Base-by-base conservation (phyloP, 495 filamentous ascomycete species). In the Annulohypoxylon moriforme region DNA sequence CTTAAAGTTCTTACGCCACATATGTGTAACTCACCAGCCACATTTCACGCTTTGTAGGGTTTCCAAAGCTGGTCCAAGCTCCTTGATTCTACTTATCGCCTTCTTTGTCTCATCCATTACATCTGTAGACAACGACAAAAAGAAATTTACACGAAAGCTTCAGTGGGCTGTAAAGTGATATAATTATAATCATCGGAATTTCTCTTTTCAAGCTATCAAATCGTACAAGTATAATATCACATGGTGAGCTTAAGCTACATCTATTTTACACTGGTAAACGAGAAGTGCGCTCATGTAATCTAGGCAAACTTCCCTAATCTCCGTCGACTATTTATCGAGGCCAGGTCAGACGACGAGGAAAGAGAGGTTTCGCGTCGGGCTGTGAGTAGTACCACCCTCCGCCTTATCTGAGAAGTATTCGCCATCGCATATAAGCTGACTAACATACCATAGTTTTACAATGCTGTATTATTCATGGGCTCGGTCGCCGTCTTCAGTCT, bases 271-370 rank as follows among this genome's bases (percentile, higher is more conserved):
- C 27, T 6, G 24, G 20, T n/a, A 27, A 27, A 33, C 27, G 11
- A 34, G 50, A 20, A 57, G 6, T 18, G 50, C 20, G 10, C 13
- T 50, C 4, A 52, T 52, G 13, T n/a, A 29, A 53, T 11, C 8
- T 27, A 92, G 93, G 92, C 91, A 69, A 96, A 92, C 80, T 90
- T 99, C 55, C 96, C 96, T 44, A 99, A 99, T 78, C 87, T 99
- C 38, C 91, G 96, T 47, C 94, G 96, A 25, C 90, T 99, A 58
- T 98, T 99, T 80, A 96, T 98, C 57, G 94, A 97, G 81, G 94
- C 96, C 10, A 86, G 96, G 59, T 93, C 93, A 3, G 96, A 98
- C 70, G 90, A 92, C 60, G 96, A 99, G 78, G 96, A 99, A 80
- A 92, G 94, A 79, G 92, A 92, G 55, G 95, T 98, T 74, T 98